Evolutionary conservation across 1,284 basidiomycete species (phyloP), one percentile per base, ranked within the genome.

Genomic region (Somion occarium): DNA sequence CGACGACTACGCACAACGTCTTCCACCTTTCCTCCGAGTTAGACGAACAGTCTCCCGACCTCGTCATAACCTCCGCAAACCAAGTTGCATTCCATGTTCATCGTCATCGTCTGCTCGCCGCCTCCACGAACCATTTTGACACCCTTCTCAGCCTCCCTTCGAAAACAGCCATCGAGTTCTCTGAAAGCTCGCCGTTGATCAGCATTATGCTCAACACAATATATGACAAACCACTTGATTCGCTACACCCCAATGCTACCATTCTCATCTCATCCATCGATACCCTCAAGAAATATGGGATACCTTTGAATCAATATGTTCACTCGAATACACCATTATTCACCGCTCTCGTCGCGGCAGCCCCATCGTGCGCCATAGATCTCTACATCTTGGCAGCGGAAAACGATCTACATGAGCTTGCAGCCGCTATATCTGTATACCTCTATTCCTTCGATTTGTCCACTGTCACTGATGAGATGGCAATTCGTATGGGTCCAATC

Each of bases 141-240:
- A 67, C 69, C 7, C 66, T 77, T 19, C 66, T 86, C 24, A 70
- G 71, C 2, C 45, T 56, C 9, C 37, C 70, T 7, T 61, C 72
- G n/a, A 9, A n/a, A 13, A 22, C n/a, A 9, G 5, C 7, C 11
- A 54, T 83, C 30, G 59, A 72, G 24, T 63, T 83, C 37, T 64
- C 73, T 9, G 82, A 83, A 55, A 60, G 74, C 27, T 78, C 82
- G 0, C 64, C 66, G 1, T 13, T 87, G 53, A 15, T 48, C 30
- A 86, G 86, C 57, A 71, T 86, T 55, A 66, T 86, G 44, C 66
- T 87, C 15, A 83, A 85, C 59, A 62, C 73, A 3, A 63, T 82
- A 49, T 85, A 86, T 63, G 73, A 79, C 53, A 71, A 83, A 59
- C 75, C 80, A 12, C 83, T 78, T 62, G 73, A 76, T 24, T 79